Conservation (phyloP, 2,329 filamentous ascomycete species). For the Fusarium papillatum region DNA sequence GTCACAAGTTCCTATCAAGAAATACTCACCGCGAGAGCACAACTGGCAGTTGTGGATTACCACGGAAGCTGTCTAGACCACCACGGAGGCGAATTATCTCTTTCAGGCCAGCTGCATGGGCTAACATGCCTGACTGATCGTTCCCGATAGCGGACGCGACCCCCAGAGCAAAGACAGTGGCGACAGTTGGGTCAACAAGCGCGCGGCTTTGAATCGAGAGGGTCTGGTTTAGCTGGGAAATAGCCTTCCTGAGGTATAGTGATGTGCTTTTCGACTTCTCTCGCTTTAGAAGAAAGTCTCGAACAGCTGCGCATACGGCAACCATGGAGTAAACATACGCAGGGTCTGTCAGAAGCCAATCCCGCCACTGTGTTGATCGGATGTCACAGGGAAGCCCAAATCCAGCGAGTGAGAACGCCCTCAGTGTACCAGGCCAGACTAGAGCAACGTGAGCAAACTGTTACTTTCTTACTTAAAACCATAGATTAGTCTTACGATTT, state of each 20-base stretch:
- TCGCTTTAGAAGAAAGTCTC: neutral
- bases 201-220: neutral
- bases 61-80: neutral
- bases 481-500: neutral
- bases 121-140: neutral
- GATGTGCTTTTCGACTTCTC: neutral
- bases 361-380: neutral
- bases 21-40: neutral
- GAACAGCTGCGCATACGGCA: neutral
- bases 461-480: neutral
- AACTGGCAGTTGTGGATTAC: neutral
- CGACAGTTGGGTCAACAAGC: neutral
- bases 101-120: neutral
- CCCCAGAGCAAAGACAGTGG: neutral
- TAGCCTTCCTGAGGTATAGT: neutral
- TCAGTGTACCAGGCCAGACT: neutral
- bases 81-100: neutral
- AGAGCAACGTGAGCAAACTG: neutral
- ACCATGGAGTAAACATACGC: neutral
- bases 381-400: neutral
- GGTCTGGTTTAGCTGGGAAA: neutral
- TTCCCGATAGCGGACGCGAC: neutral
- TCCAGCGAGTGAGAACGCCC: neutral
- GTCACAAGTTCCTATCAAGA: neutral
- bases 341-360: neutral